Conservation (phyloP, 441 rosid genomes). For the Caryocar brasiliense region DNA sequence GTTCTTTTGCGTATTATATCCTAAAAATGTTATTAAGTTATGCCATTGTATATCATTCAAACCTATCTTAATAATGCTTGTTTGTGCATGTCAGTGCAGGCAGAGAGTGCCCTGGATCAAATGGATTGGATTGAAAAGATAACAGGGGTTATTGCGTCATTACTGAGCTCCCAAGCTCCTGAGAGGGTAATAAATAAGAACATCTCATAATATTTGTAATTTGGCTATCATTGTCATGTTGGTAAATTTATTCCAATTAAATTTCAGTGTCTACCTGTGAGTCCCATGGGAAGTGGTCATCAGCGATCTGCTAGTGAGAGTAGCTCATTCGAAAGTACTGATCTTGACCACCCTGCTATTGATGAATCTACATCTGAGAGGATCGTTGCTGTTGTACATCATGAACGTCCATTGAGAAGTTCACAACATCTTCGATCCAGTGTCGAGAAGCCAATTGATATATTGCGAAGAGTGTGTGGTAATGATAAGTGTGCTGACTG, state of each 20-base stretch:
- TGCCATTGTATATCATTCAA: no score
- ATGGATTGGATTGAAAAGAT: conserved; percentile 99
- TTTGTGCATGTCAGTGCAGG: conserved; percentile 87
- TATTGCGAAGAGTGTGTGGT: conserved; percentile 72
- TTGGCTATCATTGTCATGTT: conserved; percentile 9
- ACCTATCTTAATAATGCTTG: conserved; percentile 34
- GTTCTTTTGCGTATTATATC: no score
- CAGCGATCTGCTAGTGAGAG: conserved; percentile 98
- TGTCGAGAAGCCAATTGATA: conserved; percentile 90
- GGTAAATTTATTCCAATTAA: conserved; percentile 17
- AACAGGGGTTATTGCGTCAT: conserved; percentile 96
- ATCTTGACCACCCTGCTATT: conserved; percentile 66
- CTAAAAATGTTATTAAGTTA: no score
- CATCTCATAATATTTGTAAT: conserved; percentile 1
- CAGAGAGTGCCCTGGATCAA: conserved; percentile 96
- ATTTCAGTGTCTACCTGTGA: conserved; percentile 65
- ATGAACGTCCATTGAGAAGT: conserved; percentile 55
- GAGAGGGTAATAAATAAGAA: conserved; percentile 55
- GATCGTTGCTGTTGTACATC: conserved; percentile 44
- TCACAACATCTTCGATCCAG: conserved; percentile 62
- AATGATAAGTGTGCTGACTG: conserved; percentile 99
- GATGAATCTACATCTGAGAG: conserved; percentile 80
- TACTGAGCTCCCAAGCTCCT: conserved; percentile 94
- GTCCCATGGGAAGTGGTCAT: conserved; percentile 94
- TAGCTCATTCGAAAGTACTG: conserved; percentile 97